Base-by-base conservation (phyloP, 208 protist species). In the Lotmaria passim region DNA sequence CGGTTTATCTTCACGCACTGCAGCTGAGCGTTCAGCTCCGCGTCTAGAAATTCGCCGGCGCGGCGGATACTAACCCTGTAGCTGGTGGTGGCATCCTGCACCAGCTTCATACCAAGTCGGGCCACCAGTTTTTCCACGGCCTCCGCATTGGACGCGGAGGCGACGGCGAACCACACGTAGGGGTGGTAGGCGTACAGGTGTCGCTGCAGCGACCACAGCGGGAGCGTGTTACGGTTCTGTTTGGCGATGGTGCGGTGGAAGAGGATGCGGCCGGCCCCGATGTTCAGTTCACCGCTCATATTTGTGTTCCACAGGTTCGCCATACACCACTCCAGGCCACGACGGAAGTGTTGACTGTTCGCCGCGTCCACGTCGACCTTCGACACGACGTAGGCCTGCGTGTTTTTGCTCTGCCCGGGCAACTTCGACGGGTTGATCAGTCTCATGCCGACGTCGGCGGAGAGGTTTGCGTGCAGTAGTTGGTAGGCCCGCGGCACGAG, bases 251-350 rank as follows among this genome's bases (percentile, higher is more conserved):
- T 61, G 38, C 85, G 80, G 68, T 93, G 93, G 71, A 93, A 96
- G 50, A 96, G 81, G 3, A 74, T 74, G 61, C 87, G 90, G 5
- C 91, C 91, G 3, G 89, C 89, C 10, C 88, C 88, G 62, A 94
- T 94, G 73, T 97, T 97, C n/a, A 97, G 74, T 75, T 97, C 88
- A 7, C 85, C 87, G n/a, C 36, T 73, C 80, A 94, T 78, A 69
- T 94, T 94, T 69, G 94, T 87, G 72, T 97, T 95, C 90, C 92
- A 97, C 64, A 89, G 70, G 67, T 97, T 97, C 51, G 90, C 69
- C 33, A 97, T 58, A 38, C 82, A 93, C 90, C 92, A 97, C 75
- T 91, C 82, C 57, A 94, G 85, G 7, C 81, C 87, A 15, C 78
- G 69, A 8, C 81, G 80, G 58, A 97, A 97, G 60, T 87, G 87